These are phyloP conservation scores for Verticillium zaregamsianum DNA, from an alignment of 2,329 filamentous ascomycete genomes.

Conservation along the genomic window DNA sequence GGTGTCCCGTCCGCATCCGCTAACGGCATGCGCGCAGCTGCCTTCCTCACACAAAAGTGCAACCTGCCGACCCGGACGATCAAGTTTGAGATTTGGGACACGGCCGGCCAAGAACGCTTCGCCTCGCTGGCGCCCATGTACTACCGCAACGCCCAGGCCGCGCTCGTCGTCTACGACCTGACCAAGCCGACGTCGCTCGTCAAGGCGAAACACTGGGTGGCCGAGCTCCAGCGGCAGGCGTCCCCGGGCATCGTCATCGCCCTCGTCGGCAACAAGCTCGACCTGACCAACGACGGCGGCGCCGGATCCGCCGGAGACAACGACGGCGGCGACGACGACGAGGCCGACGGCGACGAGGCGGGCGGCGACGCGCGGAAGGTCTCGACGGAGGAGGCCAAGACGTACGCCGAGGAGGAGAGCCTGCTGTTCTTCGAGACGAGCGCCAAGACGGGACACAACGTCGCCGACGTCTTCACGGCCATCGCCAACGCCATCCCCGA, in stretches of 20 bases:
- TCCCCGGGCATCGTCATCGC: constrained; percentile 96
- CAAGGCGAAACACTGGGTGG: constrained; percentile 99
- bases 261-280: constrained; percentile 93
- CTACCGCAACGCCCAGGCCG: constrained; percentile 97
- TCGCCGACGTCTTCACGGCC: constrained; percentile 93
- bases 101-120: constrained; percentile 95
- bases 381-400: constrained; percentile 82
- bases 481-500: constrained; percentile 98
- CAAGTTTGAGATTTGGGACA: constrained; percentile 97
- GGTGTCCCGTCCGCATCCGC: neutral
- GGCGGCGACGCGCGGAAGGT: constrained; percentile 79
- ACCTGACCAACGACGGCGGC: constrained; percentile 65
- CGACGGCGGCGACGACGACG: constrained; percentile 39
- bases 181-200: constrained; percentile 93
- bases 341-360: constrained; percentile 55
- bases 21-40: constrained; percentile 52
- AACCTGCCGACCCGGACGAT: constrained; percentile 89
- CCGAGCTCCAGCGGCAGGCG: constrained; percentile 92
- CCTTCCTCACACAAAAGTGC: constrained; percentile 98
- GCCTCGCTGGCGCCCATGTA: constrained; percentile 98
- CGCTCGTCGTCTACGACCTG: constrained; percentile 96
- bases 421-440: constrained; percentile 97
- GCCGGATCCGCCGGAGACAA: constrained; percentile 42
- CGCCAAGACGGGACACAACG: constrained; percentile 93
- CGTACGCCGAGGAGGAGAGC: constrained; percentile 91